These are phyloP conservation scores for Rachicladosporium sp. DNA, from an alignment of 2,329 filamentous ascomycete genomes.

Conservation along the genomic window DNA sequence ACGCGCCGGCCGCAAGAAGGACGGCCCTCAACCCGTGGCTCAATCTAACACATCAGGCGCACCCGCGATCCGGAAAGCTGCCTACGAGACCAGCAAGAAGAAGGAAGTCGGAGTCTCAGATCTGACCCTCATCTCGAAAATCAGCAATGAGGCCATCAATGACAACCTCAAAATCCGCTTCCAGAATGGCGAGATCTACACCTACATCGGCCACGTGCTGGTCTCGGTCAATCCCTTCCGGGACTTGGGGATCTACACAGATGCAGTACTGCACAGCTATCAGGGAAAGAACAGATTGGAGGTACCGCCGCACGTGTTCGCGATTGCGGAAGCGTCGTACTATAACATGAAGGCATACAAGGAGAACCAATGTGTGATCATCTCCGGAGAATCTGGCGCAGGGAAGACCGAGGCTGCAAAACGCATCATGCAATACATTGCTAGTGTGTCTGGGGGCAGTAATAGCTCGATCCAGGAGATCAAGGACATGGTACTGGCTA, in stretches of 20 bases:
- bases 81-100: conserved; percentile 94
- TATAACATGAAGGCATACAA: conserved; percentile 99
- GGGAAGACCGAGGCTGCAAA: conserved; percentile 98
- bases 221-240: conserved; percentile 98
- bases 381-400: conserved; percentile 93
- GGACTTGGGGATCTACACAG: conserved; percentile 92
- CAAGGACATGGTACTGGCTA: conserved; percentile 98
- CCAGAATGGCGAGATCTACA: conserved; percentile 96
- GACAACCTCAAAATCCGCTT: conserved; percentile 98
- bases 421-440: conserved; percentile 99
- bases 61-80: conserved; percentile 75
- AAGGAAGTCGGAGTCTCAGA: conserved; percentile 98
- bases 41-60: too few species aligned
- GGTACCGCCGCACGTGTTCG: conserved; percentile 78
- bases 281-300: conserved; percentile 94
- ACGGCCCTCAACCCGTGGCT: conserved; percentile 25
- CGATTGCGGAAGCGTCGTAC: conserved; percentile 89
- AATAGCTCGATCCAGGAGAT: conserved; percentile 86
- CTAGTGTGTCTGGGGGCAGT: conserved; percentile 78
- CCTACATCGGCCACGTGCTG: conserved; percentile 98
- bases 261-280: conserved; percentile 84
- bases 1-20: conserved; percentile 47
- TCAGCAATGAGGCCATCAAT: conserved; percentile 98
- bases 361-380: conserved; percentile 98
- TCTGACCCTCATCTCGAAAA: conserved; percentile 93